These are phyloP conservation scores for Populus tremula DNA, from an alignment of 345 rosid species.

Conservation along the genomic window DNA sequence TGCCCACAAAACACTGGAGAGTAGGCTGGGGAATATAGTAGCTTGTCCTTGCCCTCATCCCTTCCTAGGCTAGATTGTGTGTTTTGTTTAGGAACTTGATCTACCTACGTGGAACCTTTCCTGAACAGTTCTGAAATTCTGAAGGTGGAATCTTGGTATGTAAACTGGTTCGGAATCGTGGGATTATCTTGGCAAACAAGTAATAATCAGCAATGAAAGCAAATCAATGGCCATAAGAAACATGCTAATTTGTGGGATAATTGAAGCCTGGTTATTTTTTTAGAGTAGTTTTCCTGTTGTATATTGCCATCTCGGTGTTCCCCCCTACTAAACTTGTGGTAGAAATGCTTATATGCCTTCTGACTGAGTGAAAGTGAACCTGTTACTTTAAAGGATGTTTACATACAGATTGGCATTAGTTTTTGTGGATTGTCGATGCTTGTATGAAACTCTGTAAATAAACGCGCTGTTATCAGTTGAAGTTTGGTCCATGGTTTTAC, in stretches of 20 bases:
- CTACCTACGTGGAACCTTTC: not conserved
- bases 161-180: not conserved
- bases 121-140: not conserved
- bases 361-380: not conserved
- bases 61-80: not conserved
- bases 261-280: not conserved
- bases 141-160: not conserved
- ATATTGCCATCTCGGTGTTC: not conserved
- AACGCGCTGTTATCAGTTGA: not conserved
- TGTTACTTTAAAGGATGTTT: not conserved
- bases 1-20: not conserved
- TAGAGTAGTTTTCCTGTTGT: not conserved
- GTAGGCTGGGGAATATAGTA: not conserved
- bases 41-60: not conserved
- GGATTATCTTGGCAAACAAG: not conserved
- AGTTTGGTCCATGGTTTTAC: not conserved
- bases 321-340: not conserved
- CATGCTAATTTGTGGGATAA: not conserved
- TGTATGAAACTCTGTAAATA: not conserved
- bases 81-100: not conserved
- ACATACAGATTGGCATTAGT: not conserved
- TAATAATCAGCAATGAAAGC: not conserved
- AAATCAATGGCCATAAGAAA: not conserved
- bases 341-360: not conserved
- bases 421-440: not conserved